A percentile compares a stretch with the other conserved stretches of the same genome.
Conservation (phyloP, 1,139 yeast genomes). For the Kodamaea fungicola region DNA sequence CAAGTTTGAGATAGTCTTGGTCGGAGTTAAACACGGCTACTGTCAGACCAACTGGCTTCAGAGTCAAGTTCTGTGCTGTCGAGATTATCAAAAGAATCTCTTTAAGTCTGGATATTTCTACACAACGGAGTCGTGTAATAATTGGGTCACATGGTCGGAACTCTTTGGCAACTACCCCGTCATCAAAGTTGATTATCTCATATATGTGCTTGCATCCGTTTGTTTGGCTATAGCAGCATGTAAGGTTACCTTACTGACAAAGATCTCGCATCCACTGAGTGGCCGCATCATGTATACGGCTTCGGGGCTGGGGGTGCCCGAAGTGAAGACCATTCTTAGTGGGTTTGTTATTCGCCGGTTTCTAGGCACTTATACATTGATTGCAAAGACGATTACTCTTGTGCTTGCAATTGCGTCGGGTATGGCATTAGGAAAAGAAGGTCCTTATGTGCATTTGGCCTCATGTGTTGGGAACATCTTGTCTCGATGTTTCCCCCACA, state of each 20-base stretch:
- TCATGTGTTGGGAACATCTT: constrained; percentile 63
- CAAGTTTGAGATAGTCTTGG: constrained; percentile 46
- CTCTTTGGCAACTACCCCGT: constrained; percentile 21
- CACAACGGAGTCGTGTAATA: constrained; percentile 22
- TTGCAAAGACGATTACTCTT: constrained; percentile 50
- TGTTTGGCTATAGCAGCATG: constrained; percentile 47
- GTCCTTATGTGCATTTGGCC: constrained; percentile 70
- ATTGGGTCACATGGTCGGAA: constrained; percentile 50
- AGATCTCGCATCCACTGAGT: constrained; percentile 23
- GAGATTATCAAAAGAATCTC: constrained; percentile 13
- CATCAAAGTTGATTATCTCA: constrained; percentile 25
- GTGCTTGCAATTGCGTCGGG: constrained; percentile 66
- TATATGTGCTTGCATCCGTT: constrained; percentile 41
- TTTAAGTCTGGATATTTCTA: constrained; percentile 22
- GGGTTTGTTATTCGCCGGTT: constrained; percentile 56
- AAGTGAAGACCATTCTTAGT: constrained; percentile 54
- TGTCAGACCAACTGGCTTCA: constrained; percentile 47
- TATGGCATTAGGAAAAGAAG: constrained; percentile 65
- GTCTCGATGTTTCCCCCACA: constrained; percentile 49
- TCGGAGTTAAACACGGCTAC: constrained; percentile 55
- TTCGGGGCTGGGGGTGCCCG: constrained; percentile 65
- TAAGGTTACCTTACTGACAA: constrained; percentile 46
- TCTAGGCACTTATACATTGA: constrained; percentile 52
- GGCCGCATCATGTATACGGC: constrained; percentile 46
- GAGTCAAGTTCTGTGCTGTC: constrained; percentile 46